phyloP scores from a whole-genome alignment of 1,284 basidiomycete genomes.

The Sanghuangporus baumii region DNA sequence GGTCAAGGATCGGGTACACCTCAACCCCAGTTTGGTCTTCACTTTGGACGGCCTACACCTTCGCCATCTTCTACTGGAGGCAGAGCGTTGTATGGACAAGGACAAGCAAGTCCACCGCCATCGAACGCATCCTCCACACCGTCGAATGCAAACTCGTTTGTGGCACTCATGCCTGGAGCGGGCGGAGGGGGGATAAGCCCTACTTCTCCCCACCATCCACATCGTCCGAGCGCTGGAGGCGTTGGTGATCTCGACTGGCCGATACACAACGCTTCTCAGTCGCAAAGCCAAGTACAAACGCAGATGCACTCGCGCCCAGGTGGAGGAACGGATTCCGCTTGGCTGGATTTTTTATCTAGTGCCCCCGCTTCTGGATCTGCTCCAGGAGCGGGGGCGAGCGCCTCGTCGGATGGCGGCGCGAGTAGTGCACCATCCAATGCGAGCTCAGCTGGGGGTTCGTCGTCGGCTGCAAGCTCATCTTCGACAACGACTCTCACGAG shows the following conservation, averaged over 20 bases:
- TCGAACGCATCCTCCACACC: neutral
- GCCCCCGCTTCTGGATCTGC: slow-evolving; percentile 12
- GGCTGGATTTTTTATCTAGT: slow-evolving; percentile 20
- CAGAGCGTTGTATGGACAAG: neutral
- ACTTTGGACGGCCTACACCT: neutral
- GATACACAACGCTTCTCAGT: neutral
- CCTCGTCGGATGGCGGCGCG: slow-evolving; percentile 41
- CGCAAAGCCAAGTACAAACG: neutral
- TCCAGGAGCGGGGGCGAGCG: slow-evolving; percentile 30
- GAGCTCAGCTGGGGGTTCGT: neutral
- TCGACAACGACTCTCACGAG: neutral
- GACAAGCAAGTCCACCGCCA: neutral
- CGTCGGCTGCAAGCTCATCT: neutral
- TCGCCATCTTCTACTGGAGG: neutral
- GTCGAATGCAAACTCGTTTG: slow-evolving; percentile 2
- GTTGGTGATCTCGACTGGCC: slow-evolving; percentile 7
- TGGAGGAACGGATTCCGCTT: slow-evolving; percentile 5
- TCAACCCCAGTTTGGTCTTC: neutral
- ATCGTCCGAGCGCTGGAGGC: neutral
- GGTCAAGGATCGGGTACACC: neutral
- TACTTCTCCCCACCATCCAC: neutral
- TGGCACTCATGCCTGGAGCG: slow-evolving; percentile 3
- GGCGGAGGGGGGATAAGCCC: neutral
- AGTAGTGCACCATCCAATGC: neutral
- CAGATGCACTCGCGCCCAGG: slow-evolving; percentile 1